Conservation (phyloP, 2,329 filamentous ascomycete species). For the Calonectria multiphialidica region DNA sequence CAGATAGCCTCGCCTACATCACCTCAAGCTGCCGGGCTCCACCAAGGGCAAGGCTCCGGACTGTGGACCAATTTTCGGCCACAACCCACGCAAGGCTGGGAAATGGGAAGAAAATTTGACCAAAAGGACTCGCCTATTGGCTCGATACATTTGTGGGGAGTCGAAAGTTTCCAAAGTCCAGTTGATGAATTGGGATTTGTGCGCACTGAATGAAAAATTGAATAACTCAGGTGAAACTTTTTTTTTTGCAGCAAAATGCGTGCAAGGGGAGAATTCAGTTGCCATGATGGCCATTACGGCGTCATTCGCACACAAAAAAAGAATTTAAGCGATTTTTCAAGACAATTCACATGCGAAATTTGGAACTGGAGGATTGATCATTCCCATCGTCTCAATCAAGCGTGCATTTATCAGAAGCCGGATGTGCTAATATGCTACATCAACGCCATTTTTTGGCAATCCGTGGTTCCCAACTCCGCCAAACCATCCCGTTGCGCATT, state of each 20-base stretch:
- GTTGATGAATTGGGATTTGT: background rate
- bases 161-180: background rate
- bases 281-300: background rate
- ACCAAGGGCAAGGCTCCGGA: constrained; percentile 43
- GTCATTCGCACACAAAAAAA: background rate
- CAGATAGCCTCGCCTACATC: background rate
- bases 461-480: constrained; percentile 47
- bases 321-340: too few relatives aligned
- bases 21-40: constrained; percentile 16
- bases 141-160: background rate
- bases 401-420: constrained; percentile 54
- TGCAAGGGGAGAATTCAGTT: background rate
- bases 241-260: background rate
- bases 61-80: constrained; percentile 32
- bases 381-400: constrained; percentile 48
- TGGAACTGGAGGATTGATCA: constrained; percentile 3
- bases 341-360: constrained; percentile 4
- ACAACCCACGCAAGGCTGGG: constrained; percentile 41
- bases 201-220: background rate
- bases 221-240: background rate
- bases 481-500: constrained; percentile 47
- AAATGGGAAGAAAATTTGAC: constrained; percentile 28
- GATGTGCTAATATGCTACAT: constrained; percentile 58
- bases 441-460: constrained; percentile 54
- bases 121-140: background rate